These are phyloP conservation scores for Penicillium sp. DNA, from an alignment of 2,329 filamentous ascomycete species.

Conservation along the genomic window DNA sequence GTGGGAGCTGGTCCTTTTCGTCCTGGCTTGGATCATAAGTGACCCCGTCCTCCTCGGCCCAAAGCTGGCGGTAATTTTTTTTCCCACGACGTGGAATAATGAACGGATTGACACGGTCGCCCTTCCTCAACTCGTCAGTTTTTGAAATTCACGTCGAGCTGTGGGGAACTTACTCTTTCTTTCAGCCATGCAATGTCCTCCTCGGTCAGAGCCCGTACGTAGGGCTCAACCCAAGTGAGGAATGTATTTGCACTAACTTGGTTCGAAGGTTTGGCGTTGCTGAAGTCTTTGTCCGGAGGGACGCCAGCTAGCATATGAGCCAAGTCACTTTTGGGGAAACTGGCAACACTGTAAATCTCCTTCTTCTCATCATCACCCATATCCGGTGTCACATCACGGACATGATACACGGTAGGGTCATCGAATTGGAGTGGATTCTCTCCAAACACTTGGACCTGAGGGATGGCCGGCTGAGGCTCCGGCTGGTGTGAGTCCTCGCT, in stretches of 20 bases:
- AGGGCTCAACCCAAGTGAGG: conserved; percentile 85
- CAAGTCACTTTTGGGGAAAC: conserved; percentile 75
- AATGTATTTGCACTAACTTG: conserved; percentile 94
- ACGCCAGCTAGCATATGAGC: conserved; percentile 79
- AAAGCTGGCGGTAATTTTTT: conserved; percentile 80
- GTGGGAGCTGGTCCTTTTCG: conserved; percentile 60
- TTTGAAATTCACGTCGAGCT: background rate
- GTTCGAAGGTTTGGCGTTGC: conserved; percentile 83
- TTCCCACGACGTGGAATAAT: conserved; percentile 79
- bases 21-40: conserved; percentile 61
- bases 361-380: conserved; percentile 84
- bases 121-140: conserved; percentile 35
- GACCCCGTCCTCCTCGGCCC: conserved; percentile 88
- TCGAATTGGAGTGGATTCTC: conserved; percentile 84
- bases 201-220: conserved; percentile 80
- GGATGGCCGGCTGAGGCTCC: conserved; percentile 54
- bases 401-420: conserved; percentile 92
- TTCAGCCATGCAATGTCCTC: conserved; percentile 90
- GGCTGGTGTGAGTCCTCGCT: conserved; percentile 55
- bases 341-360: conserved; percentile 78
- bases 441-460: conserved; percentile 81
- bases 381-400: conserved; percentile 63
- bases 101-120: conserved; percentile 77
- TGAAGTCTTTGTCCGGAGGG: conserved; percentile 92
- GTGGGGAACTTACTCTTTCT: conserved; percentile 54